Evolutionary conservation across 331 rosid genomes (phyloP).

Genomic region (Quercus phellos): DNA sequence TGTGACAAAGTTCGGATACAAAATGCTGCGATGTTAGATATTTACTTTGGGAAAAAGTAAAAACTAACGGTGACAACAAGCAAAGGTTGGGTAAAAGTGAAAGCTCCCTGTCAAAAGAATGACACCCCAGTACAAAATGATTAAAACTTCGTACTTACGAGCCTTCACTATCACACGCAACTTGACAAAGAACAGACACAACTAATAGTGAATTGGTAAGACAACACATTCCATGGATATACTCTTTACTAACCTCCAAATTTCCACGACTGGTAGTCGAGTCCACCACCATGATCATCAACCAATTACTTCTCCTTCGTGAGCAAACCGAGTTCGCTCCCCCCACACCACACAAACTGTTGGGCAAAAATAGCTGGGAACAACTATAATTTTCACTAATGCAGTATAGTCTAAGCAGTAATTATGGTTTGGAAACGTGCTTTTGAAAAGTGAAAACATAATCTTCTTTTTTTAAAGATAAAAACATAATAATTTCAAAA

Average conservation of each 20-base stretch:
- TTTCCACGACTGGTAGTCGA: background rate
- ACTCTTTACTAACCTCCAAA: slow-evolving; percentile 1
- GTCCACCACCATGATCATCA: background rate
- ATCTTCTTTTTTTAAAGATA: no score
- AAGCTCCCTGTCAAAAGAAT: no score
- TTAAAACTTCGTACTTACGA: background rate
- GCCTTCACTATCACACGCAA: background rate
- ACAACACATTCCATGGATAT: slow-evolving; percentile 6
- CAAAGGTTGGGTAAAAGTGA: background rate
- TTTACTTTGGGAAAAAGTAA: background rate
- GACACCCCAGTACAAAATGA: no score
- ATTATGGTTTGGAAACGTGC: no score
- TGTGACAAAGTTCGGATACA: no score
- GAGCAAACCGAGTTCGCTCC: background rate
- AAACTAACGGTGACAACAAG: background rate
- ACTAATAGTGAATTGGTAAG: background rate
- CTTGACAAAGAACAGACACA: background rate
- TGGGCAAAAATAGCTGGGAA: background rate
- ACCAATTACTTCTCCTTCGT: slow-evolving; percentile 20
- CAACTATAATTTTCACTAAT: background rate
- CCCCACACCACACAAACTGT: background rate
- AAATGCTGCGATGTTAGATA: no score
- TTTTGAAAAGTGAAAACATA: no score
- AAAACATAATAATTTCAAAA: no score
- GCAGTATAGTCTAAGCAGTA: background rate